Evolutionary conservation across 2,329 filamentous ascomycete species (phyloP), one percentile per base, ranked within the genome.

Genomic region (Chrysosporium keratinophilum): DNA sequence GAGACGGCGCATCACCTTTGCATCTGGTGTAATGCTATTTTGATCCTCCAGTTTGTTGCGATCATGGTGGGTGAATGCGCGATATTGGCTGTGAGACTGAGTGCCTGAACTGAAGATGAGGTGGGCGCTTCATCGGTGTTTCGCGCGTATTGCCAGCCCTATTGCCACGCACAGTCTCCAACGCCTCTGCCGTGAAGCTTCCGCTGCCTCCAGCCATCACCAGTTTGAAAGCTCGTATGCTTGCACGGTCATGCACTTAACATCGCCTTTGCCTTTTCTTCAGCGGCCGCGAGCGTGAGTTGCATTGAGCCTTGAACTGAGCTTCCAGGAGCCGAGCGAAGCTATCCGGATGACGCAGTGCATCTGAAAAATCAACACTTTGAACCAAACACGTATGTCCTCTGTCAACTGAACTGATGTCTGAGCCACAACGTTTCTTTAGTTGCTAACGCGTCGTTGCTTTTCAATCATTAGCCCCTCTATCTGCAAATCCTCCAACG

Each of bases 121-220:
- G 43, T 34, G 31, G 43, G 17, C 37, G 39, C 49, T 43, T 19
- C 49, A 51, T 14, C 19, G 35, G 49, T 44, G 33, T 51, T 51
- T 40, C 35, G 17, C 23, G 31, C 20, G 3, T 17, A n/a, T 6
- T 14, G 17, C 31, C n/a, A 19, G 17, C 20, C 4, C 17, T 50
- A 50, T 50, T 50, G 48, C 48, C 48, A 50, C 48, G 48, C 48
- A 42, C 48, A 31, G 11, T 28, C 31, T 37, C 19, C 19, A 43
- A 17, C n/a, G 19, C n/a, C 41, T 20, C 11, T 4, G 23, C 23
- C 23, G 23, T 28, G 23, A 28, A 28, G 23, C 23, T 28, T 28
- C 23, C 23, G 23, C 23, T n/a, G 23, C 7, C 23, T 28, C 3
- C 3, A 28, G 23, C n/a, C 3, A 28, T 28, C 7, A 28, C 7